A percentile compares a stretch with the other conserved stretches of the same genome.
These are phyloP conservation scores for Pisolithus microcarpus DNA, from an alignment of 768 basidiomycete species.

Conservation along the genomic window DNA sequence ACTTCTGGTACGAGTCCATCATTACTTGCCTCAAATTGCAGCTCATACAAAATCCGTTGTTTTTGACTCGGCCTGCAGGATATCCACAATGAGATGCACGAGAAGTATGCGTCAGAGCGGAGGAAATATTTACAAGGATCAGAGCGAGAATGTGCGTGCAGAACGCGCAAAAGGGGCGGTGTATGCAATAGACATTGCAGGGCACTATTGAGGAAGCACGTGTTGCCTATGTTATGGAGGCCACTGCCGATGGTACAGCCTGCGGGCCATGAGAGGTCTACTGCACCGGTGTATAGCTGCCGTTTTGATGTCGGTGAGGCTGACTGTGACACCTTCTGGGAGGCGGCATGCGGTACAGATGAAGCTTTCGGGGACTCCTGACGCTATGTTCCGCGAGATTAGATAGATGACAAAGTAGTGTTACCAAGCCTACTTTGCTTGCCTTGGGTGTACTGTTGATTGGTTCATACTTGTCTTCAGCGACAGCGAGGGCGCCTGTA, in stretches of 20 bases:
- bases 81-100: background rate
- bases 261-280: conserved; percentile 61
- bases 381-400: conserved; percentile 4
- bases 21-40: conserved; percentile 61
- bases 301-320: conserved; percentile 23
- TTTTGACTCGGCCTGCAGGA: conserved; percentile 34
- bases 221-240: conserved; percentile 83
- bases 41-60: conserved; percentile 64
- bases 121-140: conserved; percentile 50
- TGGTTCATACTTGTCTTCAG: conserved; percentile 73
- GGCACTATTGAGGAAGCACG: conserved; percentile 93
- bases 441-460: conserved; percentile 64
- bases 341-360: conserved; percentile 18
- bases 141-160: conserved; percentile 41
- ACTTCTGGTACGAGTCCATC: conserved; percentile 41
- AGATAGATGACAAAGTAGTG: conserved; percentile 1
- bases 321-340: conserved; percentile 23
- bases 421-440: conserved; percentile 36
- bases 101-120: background rate
- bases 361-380: conserved; percentile 19
- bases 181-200: conserved; percentile 93
- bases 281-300: conserved; percentile 43
- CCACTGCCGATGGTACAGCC: conserved; percentile 48
- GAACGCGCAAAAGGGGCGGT: conserved; percentile 67
- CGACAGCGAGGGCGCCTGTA: conserved; percentile 61